A percentile compares a stretch with the other conserved stretches of the same genome.
phyloP scores from a whole-genome alignment of 2,329 filamentous ascomycete genomes.

The Beauveria caledonica region DNA sequence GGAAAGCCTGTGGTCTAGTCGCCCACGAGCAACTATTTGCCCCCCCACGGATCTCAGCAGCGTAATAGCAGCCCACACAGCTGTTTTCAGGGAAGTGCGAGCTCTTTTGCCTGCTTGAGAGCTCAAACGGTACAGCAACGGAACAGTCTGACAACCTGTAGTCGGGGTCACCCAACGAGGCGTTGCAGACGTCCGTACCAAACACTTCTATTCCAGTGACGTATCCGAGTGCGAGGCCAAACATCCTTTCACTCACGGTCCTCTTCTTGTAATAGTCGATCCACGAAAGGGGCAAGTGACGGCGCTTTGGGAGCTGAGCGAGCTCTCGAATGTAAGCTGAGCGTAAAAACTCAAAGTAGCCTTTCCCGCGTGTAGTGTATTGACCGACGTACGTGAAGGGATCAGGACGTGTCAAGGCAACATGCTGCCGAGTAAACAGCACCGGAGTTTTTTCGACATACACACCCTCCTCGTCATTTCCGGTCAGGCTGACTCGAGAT shows the following conservation, averaged over 20 bases:
- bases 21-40: neutral
- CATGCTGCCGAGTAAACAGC: neutral
- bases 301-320: slow-evolving; percentile 16
- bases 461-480: neutral
- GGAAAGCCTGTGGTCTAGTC: neutral
- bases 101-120: slow-evolving; percentile 15
- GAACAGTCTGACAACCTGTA: slow-evolving; percentile 18
- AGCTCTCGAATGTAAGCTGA: slow-evolving; percentile 13
- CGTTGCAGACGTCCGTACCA: slow-evolving; percentile 13
- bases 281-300: slow-evolving; percentile 21
- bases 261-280: slow-evolving; percentile 16
- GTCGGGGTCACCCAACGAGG: neutral
- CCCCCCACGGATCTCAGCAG: slow-evolving; percentile 2
- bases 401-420: neutral
- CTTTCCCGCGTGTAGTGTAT: neutral
- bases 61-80: slow-evolving; percentile 27
- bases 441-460: neutral
- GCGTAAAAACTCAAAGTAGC: neutral
- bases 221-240: slow-evolving; percentile 25
- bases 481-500: slow-evolving; percentile 15
- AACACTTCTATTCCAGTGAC: slow-evolving; percentile 21
- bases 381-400: neutral
- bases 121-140: slow-evolving; percentile 18
- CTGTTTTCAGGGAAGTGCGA: slow-evolving; percentile 16
- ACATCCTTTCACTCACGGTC: slow-evolving; percentile 17